Evolutionary conservation across 352 stramenopile genomes (phyloP).

Genomic region (Phytophthora multivora): DNA sequence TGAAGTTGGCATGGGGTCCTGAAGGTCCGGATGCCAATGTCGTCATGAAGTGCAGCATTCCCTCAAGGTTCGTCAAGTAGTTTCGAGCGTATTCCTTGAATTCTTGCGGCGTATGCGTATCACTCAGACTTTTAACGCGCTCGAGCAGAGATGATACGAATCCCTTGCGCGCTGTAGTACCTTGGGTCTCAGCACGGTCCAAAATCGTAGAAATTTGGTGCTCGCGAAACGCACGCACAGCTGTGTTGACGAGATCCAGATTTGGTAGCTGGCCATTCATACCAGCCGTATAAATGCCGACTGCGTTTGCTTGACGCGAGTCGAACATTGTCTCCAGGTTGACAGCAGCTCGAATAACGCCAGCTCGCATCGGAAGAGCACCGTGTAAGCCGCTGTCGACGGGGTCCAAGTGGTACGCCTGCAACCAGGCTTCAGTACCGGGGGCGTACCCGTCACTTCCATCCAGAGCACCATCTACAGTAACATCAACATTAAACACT

Average conservation of each 20-base stretch:
- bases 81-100: slow-evolving; percentile 26
- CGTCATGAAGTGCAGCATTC: slow-evolving; percentile 87
- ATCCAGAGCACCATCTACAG: slow-evolving; percentile 63
- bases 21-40: slow-evolving; percentile 65
- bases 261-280: slow-evolving; percentile 89
- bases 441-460: slow-evolving; percentile 62
- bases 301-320: slow-evolving; percentile 27
- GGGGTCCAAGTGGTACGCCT: slow-evolving; percentile 72
- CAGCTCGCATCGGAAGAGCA: slow-evolving; percentile 65
- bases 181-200: slow-evolving; percentile 39
- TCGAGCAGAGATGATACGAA: slow-evolving; percentile 7
- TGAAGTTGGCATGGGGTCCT: slow-evolving; percentile 76
- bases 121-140: slow-evolving; percentile 4
- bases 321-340: slow-evolving; percentile 65
- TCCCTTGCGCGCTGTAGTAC: slow-evolving; percentile 2
- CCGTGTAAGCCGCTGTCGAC: slow-evolving; percentile 23
- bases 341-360: slow-evolving; percentile 77
- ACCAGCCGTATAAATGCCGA: slow-evolving; percentile 70
- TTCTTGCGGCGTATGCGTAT: slow-evolving; percentile 17
- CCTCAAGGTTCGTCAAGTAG: slow-evolving; percentile 61
- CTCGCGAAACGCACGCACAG: slow-evolving; percentile 50
- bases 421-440: slow-evolving; percentile 75
- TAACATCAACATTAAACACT: slow-evolving; percentile 1
- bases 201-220: slow-evolving; percentile 58
- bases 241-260: slow-evolving; percentile 85